Conservation (phyloP, 1,284 basidiomycete genomes). For the Rhizoctonia solani region DNA sequence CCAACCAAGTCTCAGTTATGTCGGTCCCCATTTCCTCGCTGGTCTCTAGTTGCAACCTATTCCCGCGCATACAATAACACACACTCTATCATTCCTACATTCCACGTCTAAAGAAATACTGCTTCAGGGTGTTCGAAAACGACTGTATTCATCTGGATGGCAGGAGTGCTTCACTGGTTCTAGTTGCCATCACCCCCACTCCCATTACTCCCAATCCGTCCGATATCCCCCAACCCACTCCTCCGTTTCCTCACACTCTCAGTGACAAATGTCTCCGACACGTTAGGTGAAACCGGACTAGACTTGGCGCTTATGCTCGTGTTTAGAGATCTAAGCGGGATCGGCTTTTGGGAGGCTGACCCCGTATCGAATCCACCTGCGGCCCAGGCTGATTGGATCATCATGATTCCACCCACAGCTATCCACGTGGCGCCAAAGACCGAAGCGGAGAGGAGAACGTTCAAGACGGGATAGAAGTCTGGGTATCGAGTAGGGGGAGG, state of each 20-base stretch:
- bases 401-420: constrained; percentile 27
- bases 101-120: too few relatives aligned
- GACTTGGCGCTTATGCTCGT: not conserved
- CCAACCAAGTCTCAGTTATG: too few relatives aligned
- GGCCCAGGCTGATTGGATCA: constrained; percentile 40
- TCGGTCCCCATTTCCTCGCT: too few relatives aligned
- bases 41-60: too few relatives aligned
- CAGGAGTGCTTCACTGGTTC: too few relatives aligned
- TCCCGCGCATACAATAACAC: too few relatives aligned
- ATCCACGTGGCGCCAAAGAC: constrained; percentile 66
- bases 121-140: too few relatives aligned
- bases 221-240: not conserved
- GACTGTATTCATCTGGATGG: too few relatives aligned
- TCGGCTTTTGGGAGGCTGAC: not conserved
- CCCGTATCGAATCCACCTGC: constrained; percentile 12
- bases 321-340: not conserved
- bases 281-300: not conserved
- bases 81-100: too few relatives aligned
- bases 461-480: constrained; percentile 83
- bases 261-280: not conserved
- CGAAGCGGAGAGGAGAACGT: constrained; percentile 79
- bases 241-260: constrained; percentile 12
- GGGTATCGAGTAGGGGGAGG: constrained; percentile 75
- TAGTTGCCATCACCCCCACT: not conserved
- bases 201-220: not conserved